phyloP scores from a whole-genome alignment of 257 asterid species.

The Vinca minor region DNA sequence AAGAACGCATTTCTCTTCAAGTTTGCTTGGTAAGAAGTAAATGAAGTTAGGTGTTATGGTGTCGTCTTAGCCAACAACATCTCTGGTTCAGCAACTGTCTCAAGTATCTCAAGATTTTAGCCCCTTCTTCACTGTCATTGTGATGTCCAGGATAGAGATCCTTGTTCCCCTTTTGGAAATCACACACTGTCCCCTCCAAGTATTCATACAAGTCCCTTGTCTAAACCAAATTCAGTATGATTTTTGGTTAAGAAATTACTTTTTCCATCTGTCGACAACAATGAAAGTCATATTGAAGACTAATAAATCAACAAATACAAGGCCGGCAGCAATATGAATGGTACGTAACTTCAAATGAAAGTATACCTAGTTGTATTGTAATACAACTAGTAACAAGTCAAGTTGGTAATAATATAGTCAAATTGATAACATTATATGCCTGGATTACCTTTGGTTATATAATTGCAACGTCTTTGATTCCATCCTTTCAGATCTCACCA shows the following conservation, averaged over 20 bases:
- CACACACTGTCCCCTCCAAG: slow-evolving; percentile 63
- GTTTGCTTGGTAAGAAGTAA: slow-evolving; percentile 70
- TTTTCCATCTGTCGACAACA: neutral
- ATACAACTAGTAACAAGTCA: too few species aligned
- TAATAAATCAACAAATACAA: neutral
- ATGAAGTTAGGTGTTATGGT: slow-evolving; percentile 63
- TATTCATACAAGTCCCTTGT: neutral
- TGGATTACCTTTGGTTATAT: slow-evolving; percentile 52
- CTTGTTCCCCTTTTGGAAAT: slow-evolving; percentile 46
- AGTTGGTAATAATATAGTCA: neutral
- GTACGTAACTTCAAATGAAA: neutral
- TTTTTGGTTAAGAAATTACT: neutral
- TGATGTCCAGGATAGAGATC: slow-evolving; percentile 36
- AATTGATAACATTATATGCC: neutral
- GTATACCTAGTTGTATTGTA: too few species aligned
- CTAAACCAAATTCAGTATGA: neutral
- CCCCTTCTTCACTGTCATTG: slow-evolving; percentile 82
- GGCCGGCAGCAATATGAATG: neutral
- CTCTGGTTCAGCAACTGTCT: slow-evolving; percentile 95
- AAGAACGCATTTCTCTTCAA: too few species aligned
- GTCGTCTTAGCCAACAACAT: slow-evolving; percentile 95
- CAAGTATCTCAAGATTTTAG: slow-evolving; percentile 86
- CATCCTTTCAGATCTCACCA: slow-evolving; percentile 71
- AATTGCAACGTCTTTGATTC: slow-evolving; percentile 54
- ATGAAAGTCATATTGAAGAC: neutral